These are phyloP conservation scores for Colletotrichum sp. DNA, from an alignment of 2,329 filamentous ascomycete genomes.

Conservation along the genomic window DNA sequence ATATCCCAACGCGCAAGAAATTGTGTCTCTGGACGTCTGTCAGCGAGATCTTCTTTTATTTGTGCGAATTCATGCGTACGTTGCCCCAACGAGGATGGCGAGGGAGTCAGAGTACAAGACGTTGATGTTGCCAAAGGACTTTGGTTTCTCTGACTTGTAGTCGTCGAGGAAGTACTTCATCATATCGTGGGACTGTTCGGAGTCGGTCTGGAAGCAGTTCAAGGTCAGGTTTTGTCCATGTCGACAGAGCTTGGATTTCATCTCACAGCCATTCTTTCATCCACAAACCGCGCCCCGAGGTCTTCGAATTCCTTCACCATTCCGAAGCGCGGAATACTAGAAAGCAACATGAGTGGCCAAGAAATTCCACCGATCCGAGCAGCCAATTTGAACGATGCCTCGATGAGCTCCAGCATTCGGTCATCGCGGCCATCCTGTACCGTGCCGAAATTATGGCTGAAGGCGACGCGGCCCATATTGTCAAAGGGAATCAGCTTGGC, in stretches of 20 bases:
- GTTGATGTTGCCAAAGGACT: constrained; percentile 23
- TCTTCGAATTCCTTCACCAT: constrained; percentile 42
- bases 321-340: constrained; percentile 12
- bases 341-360: constrained; percentile 25
- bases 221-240: too few species aligned
- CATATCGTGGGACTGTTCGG: constrained; percentile 27
- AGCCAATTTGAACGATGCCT: constrained; percentile 23
- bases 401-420: constrained; percentile 25
- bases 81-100: constrained; percentile 27
- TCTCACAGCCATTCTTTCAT: constrained; percentile 24
- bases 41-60: background rate
- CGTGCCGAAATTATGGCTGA: constrained; percentile 26
- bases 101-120: constrained; percentile 24
- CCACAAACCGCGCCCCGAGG: constrained; percentile 42
- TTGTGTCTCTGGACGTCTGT: constrained; percentile 11
- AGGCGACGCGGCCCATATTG: constrained; percentile 32
- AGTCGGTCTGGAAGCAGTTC: background rate
- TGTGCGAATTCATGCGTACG: background rate
- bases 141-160: constrained; percentile 24
- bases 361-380: constrained; percentile 23
- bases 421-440: constrained; percentile 26
- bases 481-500: constrained; percentile 30
- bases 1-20: constrained; percentile 17
- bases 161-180: constrained; percentile 28
- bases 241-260: fast-evolving